Percentiles rank a stretch among this genome's conserved stretches.
These are phyloP conservation scores for Trichoderma simmonsii DNA, from an alignment of 2,329 filamentous ascomycete genomes.

Conservation along the genomic window DNA sequence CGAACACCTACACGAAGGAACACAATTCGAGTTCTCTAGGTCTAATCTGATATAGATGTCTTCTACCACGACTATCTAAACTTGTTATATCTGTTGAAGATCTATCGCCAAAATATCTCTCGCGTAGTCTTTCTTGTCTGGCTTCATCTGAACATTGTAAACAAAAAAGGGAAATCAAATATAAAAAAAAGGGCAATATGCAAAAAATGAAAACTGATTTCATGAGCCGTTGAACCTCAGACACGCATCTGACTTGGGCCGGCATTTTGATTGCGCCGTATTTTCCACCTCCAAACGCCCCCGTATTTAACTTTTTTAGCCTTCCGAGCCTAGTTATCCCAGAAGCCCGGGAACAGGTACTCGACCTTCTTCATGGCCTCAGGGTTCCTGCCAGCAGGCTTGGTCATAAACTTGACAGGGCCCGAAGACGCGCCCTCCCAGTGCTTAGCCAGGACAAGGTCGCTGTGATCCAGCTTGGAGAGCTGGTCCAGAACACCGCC, in stretches of 20 bases:
- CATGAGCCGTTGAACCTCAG: neutral
- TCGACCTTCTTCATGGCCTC: slow-evolving; percentile 77
- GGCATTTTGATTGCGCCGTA: neutral
- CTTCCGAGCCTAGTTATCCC: slow-evolving; percentile 35
- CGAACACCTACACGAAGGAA: neutral
- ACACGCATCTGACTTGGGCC: neutral
- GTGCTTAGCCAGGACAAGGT: slow-evolving; percentile 77
- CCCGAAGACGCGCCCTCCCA: slow-evolving; percentile 73
- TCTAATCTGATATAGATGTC: neutral
- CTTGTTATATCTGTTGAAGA: slow-evolving; percentile 14
- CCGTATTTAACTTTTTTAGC: neutral
- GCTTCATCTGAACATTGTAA: neutral
- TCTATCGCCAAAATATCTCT: neutral
- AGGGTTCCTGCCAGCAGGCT: slow-evolving; percentile 66
- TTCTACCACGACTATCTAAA: neutral
- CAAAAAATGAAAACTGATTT: neutral
- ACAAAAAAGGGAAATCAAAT: neutral
- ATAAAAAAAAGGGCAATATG: neutral
- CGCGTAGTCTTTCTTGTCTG: neutral
- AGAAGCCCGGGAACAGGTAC: slow-evolving; percentile 86
- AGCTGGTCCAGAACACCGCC: slow-evolving; percentile 85
- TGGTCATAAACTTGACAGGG: slow-evolving; percentile 78
- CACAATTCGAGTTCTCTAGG: neutral
- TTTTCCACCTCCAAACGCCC: neutral
- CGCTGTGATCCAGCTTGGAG: slow-evolving; percentile 69